Evolutionary conservation across 2,329 filamentous ascomycete genomes (phyloP), one percentile per base, ranked within the genome.

Genomic region (Alternaria sp.): DNA sequence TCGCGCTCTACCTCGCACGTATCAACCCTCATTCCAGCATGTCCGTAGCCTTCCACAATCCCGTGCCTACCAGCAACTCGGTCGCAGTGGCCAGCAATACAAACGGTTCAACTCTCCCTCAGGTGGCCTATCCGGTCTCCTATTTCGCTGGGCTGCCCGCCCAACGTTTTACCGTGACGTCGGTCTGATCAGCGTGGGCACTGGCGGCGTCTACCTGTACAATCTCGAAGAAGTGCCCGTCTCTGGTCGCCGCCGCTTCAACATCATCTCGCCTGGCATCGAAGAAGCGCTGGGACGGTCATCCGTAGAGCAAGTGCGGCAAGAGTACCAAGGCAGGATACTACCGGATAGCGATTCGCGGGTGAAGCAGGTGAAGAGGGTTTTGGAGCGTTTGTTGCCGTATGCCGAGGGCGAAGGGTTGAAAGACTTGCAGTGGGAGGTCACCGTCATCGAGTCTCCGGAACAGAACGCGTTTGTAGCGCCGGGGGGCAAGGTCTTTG

Each of bases 401-500:
- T 88, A 89, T 55, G 89, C 87, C 67, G 89, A 89, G 6, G 63
- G 70, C 81, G 63, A 71, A 14, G 75, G 75, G 0, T 37, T 78
- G 55, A 79, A 85, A 65, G 80, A 85, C 46, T 51, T 77, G 62
- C 55, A 76, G 6, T 94, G 92, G 92, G 89, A 93, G 79, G 85
- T 94, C 5, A 84, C 86, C 71, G 91, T 95, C 7, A 93, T 95
- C 71, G 86, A 92, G n/a, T 89, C 89, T 63, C 83, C 84, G 20
- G 86, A 86, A 43, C 84, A 85, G 67, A 95, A 95, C 71, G 92
- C 92, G 0, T 93, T 94, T 73, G 91, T 95, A 1, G 85, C 93
- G 6, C 92, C 92, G 0, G 91, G 85, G 5, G 91, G 92, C 23
- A 93, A 94, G 71, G 91, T 95, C 1, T 94, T 94, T 75, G 91